Evolutionary conservation across 2,329 filamentous ascomycete species (phyloP).

Genomic region (Didymella glomerata): DNA sequence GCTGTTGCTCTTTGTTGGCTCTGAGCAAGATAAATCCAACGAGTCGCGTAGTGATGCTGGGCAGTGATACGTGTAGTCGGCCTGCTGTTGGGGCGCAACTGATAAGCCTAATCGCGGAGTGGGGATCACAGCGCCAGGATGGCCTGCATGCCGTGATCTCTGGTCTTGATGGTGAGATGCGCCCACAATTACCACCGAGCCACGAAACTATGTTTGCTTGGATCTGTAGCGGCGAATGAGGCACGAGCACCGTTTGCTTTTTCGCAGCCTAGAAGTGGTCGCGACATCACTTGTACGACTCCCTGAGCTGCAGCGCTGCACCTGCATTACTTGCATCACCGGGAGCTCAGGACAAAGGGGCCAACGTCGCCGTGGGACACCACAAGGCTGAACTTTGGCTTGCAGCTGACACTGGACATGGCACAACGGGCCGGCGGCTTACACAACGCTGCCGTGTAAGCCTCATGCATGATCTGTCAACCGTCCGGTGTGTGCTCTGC

Average conservation of each 20-base stretch:
- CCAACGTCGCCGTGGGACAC: background rate
- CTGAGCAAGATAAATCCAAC: background rate
- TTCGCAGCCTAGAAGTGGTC: background rate
- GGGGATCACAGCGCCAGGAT: background rate
- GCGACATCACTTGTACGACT: constrained; percentile 1
- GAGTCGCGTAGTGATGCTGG: constrained; percentile 2
- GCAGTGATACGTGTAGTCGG: constrained; percentile 10
- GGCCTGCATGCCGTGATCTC: constrained; percentile 19
- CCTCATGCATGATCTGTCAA: constrained; percentile 5
- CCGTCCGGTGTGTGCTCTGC: background rate
- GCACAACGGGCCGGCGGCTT: constrained; percentile 8
- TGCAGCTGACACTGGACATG: constrained; percentile 9
- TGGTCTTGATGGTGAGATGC: constrained; percentile 28
- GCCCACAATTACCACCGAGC: constrained; percentile 20
- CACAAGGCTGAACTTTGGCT: constrained; percentile 5
- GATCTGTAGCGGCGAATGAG: background rate
- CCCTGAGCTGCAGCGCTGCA: background rate
- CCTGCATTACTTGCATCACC: constrained; percentile 1
- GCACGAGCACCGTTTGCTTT: background rate
- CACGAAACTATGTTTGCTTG: constrained; percentile 5
- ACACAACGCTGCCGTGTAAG: constrained; percentile 11
- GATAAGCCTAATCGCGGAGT: constrained; percentile 16
- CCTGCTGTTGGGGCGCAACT: constrained; percentile 12
- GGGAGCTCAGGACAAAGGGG: background rate
- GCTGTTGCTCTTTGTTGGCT: constrained; percentile 6